phyloP scores from a whole-genome alignment of 2,329 filamentous ascomycete genomes.

The Tolypocladium ovalisporum region DNA sequence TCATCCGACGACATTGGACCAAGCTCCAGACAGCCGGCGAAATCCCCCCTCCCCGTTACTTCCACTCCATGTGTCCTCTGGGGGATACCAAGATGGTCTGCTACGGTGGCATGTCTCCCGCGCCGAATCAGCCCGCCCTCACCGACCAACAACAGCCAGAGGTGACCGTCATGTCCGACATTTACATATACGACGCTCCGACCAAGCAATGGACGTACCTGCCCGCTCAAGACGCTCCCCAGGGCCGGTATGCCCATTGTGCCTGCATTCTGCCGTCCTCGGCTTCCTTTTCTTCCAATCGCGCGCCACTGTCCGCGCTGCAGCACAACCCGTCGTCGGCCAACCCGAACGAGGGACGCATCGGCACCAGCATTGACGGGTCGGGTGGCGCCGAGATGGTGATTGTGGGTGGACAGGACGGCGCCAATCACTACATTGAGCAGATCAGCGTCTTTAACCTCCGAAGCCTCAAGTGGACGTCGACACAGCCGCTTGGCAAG shows the following conservation, averaged over 20 bases:
- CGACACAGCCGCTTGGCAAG: constrained; percentile 74
- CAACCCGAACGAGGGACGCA: constrained; percentile 78
- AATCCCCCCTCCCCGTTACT: constrained; percentile 83
- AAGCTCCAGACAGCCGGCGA: constrained; percentile 79
- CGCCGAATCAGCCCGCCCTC: constrained; percentile 36
- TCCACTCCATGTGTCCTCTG: constrained; percentile 88
- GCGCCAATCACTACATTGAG: constrained; percentile 97
- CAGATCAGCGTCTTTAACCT: constrained; percentile 98
- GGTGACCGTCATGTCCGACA: constrained; percentile 94
- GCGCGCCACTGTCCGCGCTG: constrained; percentile 74
- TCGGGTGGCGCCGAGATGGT: constrained; percentile 93
- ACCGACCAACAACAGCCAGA: constrained; percentile 58
- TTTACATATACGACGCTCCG: constrained; percentile 85
- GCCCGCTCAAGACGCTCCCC: constrained; percentile 67
- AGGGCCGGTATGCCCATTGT: constrained; percentile 94
- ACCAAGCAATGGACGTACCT: constrained; percentile 79
- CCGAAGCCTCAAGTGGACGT: constrained; percentile 89
- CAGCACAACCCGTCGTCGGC: constrained; percentile 77
- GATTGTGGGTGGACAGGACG: constrained; percentile 91
- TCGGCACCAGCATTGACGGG: constrained; percentile 84
- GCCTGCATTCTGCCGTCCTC: constrained; percentile 85
- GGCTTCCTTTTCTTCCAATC: constrained; percentile 74
- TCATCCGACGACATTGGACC: constrained; percentile 86
- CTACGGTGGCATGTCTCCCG: constrained; percentile 95
- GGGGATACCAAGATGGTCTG: constrained; percentile 95